Evolutionary conservation across 257 asterid genomes (phyloP).

Genomic region (Salvia hispanica): DNA sequence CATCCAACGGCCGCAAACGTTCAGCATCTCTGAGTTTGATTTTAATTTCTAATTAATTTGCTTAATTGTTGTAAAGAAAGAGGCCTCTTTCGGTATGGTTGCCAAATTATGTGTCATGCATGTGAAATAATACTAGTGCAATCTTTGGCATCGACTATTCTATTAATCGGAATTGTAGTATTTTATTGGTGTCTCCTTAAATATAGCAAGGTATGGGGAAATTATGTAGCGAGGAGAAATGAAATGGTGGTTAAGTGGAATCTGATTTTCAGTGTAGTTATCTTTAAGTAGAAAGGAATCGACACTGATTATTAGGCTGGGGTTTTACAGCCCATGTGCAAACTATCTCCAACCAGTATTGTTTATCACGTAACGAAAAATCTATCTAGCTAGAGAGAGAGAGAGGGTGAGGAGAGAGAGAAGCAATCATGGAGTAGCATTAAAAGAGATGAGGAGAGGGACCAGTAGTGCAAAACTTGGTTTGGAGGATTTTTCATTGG

Average conservation of each 20-base stretch:
- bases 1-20: constrained; percentile 25
- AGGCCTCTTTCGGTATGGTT: constrained; percentile 28
- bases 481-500: constrained; percentile 35
- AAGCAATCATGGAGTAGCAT: constrained; percentile 22
- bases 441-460: constrained; percentile 57
- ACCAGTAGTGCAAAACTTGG: constrained; percentile 44
- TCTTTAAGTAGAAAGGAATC: constrained; percentile 46
- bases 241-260: neutral
- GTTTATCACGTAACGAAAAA: constrained; percentile 37
- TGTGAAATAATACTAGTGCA: constrained; percentile 43
- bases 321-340: constrained; percentile 43
- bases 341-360: constrained; percentile 40
- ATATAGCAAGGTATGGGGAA: no score
- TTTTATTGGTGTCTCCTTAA: neutral
- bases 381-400: constrained; percentile 24
- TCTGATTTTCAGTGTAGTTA: constrained; percentile 35
- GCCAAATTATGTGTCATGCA: constrained; percentile 62
- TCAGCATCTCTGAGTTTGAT: constrained; percentile 18
- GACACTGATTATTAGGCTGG: constrained; percentile 42
- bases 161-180: no score
- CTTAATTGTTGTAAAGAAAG: constrained; percentile 44
- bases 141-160: constrained; percentile 29
- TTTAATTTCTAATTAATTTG: constrained; percentile 14
- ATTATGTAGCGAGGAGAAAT: neutral
- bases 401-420: constrained; percentile 40